Conservation (phyloP, 2,329 filamentous ascomycete genomes). For the Arachnomyces sp. region DNA sequence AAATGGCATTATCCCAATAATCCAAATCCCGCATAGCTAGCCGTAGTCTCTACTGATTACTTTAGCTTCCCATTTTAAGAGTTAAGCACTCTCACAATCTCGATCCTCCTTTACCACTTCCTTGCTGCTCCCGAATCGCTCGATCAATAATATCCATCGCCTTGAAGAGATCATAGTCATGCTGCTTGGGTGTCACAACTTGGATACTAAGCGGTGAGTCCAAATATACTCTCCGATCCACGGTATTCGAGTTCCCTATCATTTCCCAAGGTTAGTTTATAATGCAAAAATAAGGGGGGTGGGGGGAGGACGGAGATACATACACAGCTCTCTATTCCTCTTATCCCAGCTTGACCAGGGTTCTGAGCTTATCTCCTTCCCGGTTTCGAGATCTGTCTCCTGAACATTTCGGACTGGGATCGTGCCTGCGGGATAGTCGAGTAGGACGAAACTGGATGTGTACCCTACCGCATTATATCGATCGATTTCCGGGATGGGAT, state of each 20-base stretch:
- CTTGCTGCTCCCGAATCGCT: slow-evolving; percentile 17
- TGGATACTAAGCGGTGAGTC: slow-evolving; percentile 50
- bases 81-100: slow-evolving; percentile 15
- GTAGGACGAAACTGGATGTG: slow-evolving; percentile 53
- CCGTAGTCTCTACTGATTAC: too few relatives aligned
- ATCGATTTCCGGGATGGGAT: slow-evolving; percentile 56
- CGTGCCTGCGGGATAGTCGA: slow-evolving; percentile 55
- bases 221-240: slow-evolving; percentile 48
- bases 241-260: slow-evolving; percentile 40
- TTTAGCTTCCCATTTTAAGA: neutral
- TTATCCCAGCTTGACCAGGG: slow-evolving; percentile 53
- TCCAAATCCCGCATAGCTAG: too few relatives aligned
- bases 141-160: slow-evolving; percentile 49
- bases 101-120: slow-evolving; percentile 1
- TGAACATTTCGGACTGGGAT: slow-evolving; percentile 48
- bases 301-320: slow-evolving; percentile 14
- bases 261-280: slow-evolving; percentile 1
- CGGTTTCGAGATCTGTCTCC: slow-evolving; percentile 43
- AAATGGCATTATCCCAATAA: neutral
- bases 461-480: slow-evolving; percentile 57
- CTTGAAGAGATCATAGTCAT: slow-evolving; percentile 47
- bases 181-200: slow-evolving; percentile 45
- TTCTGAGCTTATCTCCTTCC: slow-evolving; percentile 35
- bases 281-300: neutral
- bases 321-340: slow-evolving; percentile 52